Conservation (phyloP, 1,284 basidiomycete genomes). For the Trametes versicolor region DNA sequence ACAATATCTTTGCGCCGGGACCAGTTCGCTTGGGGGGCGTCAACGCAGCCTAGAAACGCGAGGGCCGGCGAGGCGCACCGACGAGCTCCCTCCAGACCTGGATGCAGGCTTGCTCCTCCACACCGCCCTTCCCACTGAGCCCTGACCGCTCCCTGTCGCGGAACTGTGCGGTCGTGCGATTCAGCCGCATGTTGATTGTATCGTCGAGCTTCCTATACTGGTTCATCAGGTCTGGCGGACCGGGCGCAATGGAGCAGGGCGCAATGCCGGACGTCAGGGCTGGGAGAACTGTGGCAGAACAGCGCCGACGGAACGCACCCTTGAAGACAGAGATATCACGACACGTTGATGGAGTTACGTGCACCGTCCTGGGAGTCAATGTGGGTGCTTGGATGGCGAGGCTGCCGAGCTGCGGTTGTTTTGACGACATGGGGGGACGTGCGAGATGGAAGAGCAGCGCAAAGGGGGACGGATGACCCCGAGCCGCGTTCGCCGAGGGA, state of each 20-base stretch:
- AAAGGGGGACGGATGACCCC: neutral
- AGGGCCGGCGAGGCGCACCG: constrained; percentile 58
- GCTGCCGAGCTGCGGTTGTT: constrained; percentile 68
- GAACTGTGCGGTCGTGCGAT: constrained; percentile 83
- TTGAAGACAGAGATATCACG: constrained; percentile 86
- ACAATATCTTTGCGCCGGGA: constrained; percentile 81
- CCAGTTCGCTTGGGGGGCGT: constrained; percentile 76
- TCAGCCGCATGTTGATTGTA: constrained; percentile 83
- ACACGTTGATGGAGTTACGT: constrained; percentile 78
- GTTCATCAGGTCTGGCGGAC: constrained; percentile 75
- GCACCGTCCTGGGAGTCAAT: constrained; percentile 64
- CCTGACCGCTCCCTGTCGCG: constrained; percentile 73
- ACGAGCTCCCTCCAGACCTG: constrained; percentile 87
- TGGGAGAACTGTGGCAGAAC: constrained; percentile 3
- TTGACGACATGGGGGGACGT: constrained; percentile 54
- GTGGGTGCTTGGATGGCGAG: constrained; percentile 74
- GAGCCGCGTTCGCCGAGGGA: neutral
- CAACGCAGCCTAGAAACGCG: constrained; percentile 8
- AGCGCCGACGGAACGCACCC: constrained; percentile 55
- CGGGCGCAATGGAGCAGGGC: constrained; percentile 14
- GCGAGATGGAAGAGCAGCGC: constrained; percentile 9
- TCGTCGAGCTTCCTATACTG: constrained; percentile 91
- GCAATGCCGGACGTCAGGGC: neutral
- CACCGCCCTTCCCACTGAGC: constrained; percentile 52
- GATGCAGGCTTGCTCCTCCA: constrained; percentile 80